Conservation (phyloP, 805 yeast species). For the Kodamaea hsintzibuensis region DNA sequence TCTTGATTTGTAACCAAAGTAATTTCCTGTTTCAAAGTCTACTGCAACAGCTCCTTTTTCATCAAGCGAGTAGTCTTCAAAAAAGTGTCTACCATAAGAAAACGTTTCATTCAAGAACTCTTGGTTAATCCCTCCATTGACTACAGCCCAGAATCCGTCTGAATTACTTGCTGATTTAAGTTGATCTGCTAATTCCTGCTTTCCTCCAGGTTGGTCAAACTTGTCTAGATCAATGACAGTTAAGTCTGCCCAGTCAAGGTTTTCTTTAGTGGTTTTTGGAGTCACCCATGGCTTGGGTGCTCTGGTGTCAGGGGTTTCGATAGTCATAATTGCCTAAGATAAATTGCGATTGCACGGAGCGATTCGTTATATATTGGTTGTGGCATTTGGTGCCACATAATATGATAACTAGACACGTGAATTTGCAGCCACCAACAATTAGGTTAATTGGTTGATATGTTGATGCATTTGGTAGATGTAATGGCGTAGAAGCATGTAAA, state of each 20-base stretch:
- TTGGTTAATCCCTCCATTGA: constrained; percentile 25
- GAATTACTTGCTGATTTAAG: constrained; percentile 26
- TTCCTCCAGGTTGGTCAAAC: constrained; percentile 29
- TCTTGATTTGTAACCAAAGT: constrained; percentile 33
- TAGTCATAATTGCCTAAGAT: constrained; percentile 10
- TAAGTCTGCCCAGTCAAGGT: constrained; percentile 34
- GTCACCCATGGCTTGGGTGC: constrained; percentile 21
- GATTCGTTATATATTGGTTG: neutral
- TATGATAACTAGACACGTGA: neutral
- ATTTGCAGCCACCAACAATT: neutral
- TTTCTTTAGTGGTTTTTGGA: constrained; percentile 26
- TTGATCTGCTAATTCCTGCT: constrained; percentile 26
- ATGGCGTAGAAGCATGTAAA: no score
- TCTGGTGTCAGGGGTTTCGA: constrained; percentile 6
- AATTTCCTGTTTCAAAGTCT: constrained; percentile 30
- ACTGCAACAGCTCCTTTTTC: constrained; percentile 27
- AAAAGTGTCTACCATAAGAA: constrained; percentile 29
- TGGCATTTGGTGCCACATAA: neutral
- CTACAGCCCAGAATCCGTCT: constrained; percentile 35
- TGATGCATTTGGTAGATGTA: no score
- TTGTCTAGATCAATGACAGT: constrained; percentile 26
- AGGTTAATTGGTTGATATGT: no score
- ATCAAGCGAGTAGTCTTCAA: constrained; percentile 23
- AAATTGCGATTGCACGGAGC: neutral
- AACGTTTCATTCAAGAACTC: constrained; percentile 27